Evolutionary conservation across 176 grass and related monocot genomes (phyloP), one percentile per base, ranked within the genome.

Genomic region (Themeda triandra): DNA sequence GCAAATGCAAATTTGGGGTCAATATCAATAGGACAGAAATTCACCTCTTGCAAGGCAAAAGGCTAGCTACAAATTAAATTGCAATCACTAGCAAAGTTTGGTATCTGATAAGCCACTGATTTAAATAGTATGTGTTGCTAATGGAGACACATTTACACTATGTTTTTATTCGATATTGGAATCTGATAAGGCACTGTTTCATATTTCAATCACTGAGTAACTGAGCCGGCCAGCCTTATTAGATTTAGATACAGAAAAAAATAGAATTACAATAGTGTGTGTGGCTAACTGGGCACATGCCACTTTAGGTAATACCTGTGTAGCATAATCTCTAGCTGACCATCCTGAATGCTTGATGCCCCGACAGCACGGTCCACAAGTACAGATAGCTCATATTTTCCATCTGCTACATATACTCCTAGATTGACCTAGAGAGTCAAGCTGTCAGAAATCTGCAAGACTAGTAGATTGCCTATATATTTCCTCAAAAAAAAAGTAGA

Each of bases 351-450:
- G 41, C 95, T 97, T 75, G 92, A 97, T 89, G 92, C 92, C 84
- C 95, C 95, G 84, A 97, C 83, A 81, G 88, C 90, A 88, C 85
- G 92, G 87, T 97, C 95, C 44, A 97, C 90, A 88, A 97, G 92
- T 30, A 94, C 68, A 73, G 92, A 94, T 31, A 97, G 81, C 82
- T 97, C 92, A 83, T 82, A 94, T 71, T 89, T 92, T 29, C 83
- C 90, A 89, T 97, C 92, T 49, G 83, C 67, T 76, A 89, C 75
- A 82, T 92, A 94, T 42, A 88, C 73, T 73, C 95, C 92, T 62
- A 89, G 90, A 85, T 97, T 97, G 23, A 97, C 86, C 95, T 97
- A 75, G 39, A 84, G 63, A 44, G 54, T 80, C 60, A 66, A 77
- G 37, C 14, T 65, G 54, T 60, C 24, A 78, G 66, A 76, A 95